A percentile compares a stretch with the other conserved stretches of the same genome.
These are phyloP conservation scores for Saksenaea vasiformis DNA, from an alignment of 371 early-diverging fungal species.

Conservation along the genomic window DNA sequence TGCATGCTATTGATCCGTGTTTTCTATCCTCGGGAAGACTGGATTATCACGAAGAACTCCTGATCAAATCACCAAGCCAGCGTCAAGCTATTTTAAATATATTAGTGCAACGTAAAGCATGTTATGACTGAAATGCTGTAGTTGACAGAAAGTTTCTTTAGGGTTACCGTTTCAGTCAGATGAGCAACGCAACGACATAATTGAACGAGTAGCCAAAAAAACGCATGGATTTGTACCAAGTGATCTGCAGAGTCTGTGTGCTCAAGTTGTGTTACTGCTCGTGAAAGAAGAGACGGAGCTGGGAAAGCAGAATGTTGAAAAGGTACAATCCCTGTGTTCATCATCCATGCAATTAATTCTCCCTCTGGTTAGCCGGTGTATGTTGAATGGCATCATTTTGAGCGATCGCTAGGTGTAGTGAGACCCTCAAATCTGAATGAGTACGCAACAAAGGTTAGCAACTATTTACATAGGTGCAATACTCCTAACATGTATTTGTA, in stretches of 20 bases:
- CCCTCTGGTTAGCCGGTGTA: neutral
- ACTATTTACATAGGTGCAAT: neutral
- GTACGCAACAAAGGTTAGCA: constrained; percentile 51
- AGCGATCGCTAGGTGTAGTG: constrained; percentile 41
- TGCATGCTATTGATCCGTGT: constrained; percentile 55
- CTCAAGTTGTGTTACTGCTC: constrained; percentile 49
- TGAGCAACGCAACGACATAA: constrained; percentile 44
- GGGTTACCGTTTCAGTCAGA: constrained; percentile 57
- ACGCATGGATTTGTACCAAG: constrained; percentile 93
- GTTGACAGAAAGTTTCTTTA: constrained; percentile 16
- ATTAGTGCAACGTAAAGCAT: constrained; percentile 46
- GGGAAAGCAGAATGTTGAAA: neutral
- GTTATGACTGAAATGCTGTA: neutral
- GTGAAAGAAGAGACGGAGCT: constrained; percentile 32
- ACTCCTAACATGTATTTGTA: constrained; percentile 11
- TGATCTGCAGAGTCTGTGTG: constrained; percentile 71
- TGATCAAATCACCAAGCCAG: constrained; percentile 49
- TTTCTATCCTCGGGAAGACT: constrained; percentile 62
- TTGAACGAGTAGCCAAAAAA: constrained; percentile 84
- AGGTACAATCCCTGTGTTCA: neutral
- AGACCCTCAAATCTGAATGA: constrained; percentile 66
- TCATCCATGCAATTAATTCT: no score
- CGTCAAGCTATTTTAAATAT: constrained; percentile 48
- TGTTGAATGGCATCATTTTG: constrained; percentile 37
- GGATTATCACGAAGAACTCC: constrained; percentile 52